Base-by-base conservation (phyloP, 257 asterid genomes). In the Salvia rosmarinus region DNA sequence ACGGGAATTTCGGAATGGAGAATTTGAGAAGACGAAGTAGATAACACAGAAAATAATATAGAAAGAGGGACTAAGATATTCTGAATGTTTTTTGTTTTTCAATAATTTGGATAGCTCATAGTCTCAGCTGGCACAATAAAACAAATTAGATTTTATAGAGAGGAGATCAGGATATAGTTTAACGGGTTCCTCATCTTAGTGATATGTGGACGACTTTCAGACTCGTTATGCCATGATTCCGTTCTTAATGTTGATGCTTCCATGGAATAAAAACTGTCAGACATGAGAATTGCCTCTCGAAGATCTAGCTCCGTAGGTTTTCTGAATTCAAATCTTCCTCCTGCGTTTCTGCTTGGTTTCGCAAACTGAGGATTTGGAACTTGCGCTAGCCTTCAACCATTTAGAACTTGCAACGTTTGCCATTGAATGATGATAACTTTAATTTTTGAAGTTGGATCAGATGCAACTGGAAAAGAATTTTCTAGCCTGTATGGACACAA, bases 271-370 rank as follows among this genome's bases (percentile, higher is more conserved):
- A 34, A 20, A 13, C 52, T 34, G 13, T 37, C 16, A 13, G 23
- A 51, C 35, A 34, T 47, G 63, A 30, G 34, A 58, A 10, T 49
- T 58, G 64, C 46, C 3, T 4, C 49, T 60, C 14, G 17, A 17
- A 19, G 17, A 35, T 61, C 21, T 35, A 21, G 5, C 40, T 20
- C 6, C 42, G 12, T 21, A 12, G 32, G 19, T 40, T 39, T 9
- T 52, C 35, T 68, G 21, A 68, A 68, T 40, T 68, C 12, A 37
- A 16, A 69, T 39, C 44, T 56, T 34, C 25, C 14, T 68, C 14
- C 55, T 50, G 43, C 35, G 51, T 34, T 25, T 55, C 32, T 35
- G 25, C 51, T 47, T 32, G 47, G 37, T 50, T 21, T 25, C 34
- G 13, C 13, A 16, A 12, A 30, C 7, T 11, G 14, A 5, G 13